Evolutionary conservation across 371 early-diverging fungal genomes (phyloP).

Genomic region (Zychaea mexicana): DNA sequence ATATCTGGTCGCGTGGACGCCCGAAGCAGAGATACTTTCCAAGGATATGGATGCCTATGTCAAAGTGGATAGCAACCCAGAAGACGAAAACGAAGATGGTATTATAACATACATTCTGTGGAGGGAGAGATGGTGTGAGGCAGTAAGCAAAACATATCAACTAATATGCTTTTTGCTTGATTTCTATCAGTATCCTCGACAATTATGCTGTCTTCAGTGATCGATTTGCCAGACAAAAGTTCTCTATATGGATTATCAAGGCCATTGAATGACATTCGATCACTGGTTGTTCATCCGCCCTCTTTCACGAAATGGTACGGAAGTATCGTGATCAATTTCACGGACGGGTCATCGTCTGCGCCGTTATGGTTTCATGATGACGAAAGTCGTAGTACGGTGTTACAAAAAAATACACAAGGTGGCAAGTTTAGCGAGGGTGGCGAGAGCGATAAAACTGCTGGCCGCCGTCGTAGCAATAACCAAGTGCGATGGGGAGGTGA

Average conservation of each 20-base stretch:
- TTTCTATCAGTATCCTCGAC: constrained; percentile 11
- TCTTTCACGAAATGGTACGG: constrained; percentile 53
- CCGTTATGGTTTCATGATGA: constrained; percentile 56
- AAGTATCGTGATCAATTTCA: constrained; percentile 41
- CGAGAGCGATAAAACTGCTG: too few species aligned
- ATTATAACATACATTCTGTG: neutral
- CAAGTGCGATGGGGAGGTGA: constrained; percentile 51
- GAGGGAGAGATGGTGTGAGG: too few species aligned
- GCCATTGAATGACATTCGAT: constrained; percentile 29
- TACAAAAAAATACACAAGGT: constrained; percentile 47
- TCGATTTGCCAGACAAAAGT: constrained; percentile 12
- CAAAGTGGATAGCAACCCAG: constrained; percentile 35
- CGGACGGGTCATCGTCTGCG: constrained; percentile 37
- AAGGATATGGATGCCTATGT: constrained; percentile 47
- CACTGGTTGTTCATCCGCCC: constrained; percentile 39
- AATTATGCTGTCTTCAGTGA: constrained; percentile 19
- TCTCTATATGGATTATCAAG: constrained; percentile 38
- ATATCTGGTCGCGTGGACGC: constrained; percentile 50
- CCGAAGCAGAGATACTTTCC: constrained; percentile 37
- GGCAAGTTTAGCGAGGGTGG: constrained; percentile 26
- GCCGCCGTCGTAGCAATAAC: neutral
- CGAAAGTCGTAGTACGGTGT: constrained; percentile 50
- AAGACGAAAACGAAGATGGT: constrained; percentile 25
- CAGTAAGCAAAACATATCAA: too few species aligned
- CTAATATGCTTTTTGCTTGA: neutral